Evolutionary conservation across 176 grass and related monocot species (phyloP).

Genomic region (Avena sativa): DNA sequence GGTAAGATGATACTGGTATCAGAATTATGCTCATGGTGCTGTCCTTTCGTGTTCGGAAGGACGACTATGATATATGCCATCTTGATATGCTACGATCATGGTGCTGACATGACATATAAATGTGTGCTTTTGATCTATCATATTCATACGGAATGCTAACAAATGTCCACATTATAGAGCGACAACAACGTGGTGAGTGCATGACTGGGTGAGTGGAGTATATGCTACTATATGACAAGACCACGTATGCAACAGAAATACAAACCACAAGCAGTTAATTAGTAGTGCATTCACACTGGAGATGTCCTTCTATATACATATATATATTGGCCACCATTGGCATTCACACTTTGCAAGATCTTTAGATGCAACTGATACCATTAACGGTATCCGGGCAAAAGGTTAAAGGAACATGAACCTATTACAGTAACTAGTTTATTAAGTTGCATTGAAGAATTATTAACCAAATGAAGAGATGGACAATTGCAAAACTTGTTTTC

Average conservation of each 20-base stretch:
- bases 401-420: neutral
- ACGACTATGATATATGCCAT: neutral
- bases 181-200: neutral
- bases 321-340: too few species aligned
- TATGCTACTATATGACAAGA: neutral
- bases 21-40: neutral
- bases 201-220: neutral
- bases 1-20: neutral
- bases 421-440: neutral
- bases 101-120: neutral
- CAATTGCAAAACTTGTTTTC: neutral
- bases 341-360: neutral
- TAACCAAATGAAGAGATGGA: neutral
- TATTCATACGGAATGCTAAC: neutral
- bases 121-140: slow-evolving; percentile 5
- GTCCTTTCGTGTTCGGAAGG: neutral
- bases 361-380: neutral
- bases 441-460: neutral
- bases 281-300: neutral
- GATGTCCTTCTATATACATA: neutral
- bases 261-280: neutral
- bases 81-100: neutral
- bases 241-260: neutral
- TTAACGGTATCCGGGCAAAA: neutral
- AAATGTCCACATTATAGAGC: neutral